These are phyloP conservation scores for Mallotus nudiflorus DNA, from an alignment of 345 rosid genomes.

Conservation along the genomic window DNA sequence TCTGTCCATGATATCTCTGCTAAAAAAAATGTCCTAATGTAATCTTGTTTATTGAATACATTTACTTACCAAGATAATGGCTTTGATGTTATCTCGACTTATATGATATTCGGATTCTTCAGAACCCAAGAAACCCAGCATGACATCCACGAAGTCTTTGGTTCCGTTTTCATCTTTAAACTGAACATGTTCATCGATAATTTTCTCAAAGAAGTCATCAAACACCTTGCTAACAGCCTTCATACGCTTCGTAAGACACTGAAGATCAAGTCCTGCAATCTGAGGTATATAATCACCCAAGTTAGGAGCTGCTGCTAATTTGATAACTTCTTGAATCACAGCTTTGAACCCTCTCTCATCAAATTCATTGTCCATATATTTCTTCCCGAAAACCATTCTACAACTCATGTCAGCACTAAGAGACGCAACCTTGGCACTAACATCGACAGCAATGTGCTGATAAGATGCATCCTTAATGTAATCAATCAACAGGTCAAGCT, in stretches of 20 bases:
- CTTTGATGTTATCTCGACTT: constrained; percentile 29
- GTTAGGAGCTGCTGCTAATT: constrained; percentile 35
- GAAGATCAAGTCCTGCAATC: constrained; percentile 37
- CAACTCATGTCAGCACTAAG: constrained; percentile 37
- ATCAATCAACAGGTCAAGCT: constrained; percentile 32
- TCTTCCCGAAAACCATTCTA: constrained; percentile 57
- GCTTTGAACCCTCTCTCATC: constrained; percentile 43
- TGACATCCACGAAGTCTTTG: constrained; percentile 21
- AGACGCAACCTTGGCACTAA: constrained; percentile 34
- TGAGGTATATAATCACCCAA: constrained; percentile 42
- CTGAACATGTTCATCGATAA: constrained; percentile 40
- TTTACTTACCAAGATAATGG: constrained; percentile 22
- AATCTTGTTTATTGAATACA: neutral
- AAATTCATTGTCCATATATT: constrained; percentile 30
- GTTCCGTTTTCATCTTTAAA: constrained; percentile 15
- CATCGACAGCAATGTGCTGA: constrained; percentile 27
- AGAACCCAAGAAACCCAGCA: constrained; percentile 27
- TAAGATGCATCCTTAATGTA: constrained; percentile 19
- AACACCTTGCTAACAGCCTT: constrained; percentile 34
- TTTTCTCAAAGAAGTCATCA: constrained; percentile 44
- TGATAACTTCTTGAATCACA: constrained; percentile 41
- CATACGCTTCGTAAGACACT: constrained; percentile 38
- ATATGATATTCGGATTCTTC: constrained; percentile 25
- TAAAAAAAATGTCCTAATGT: too few relatives aligned
- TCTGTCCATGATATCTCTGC: too few relatives aligned